Conservation (phyloP, 768 basidiomycete species). For the Terana coerulea region DNA sequence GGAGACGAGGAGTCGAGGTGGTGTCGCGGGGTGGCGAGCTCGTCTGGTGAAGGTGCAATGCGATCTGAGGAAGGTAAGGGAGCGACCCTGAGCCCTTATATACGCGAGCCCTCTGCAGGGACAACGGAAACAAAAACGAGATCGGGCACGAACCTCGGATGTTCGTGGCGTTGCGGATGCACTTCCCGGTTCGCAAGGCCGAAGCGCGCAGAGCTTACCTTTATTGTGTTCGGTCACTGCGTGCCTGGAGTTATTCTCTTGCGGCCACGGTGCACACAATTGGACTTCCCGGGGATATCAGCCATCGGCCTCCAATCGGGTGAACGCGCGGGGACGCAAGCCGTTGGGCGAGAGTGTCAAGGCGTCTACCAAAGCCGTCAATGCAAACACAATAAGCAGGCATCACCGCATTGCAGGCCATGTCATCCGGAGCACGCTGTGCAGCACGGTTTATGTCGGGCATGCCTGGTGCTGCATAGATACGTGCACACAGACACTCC, state of each 20-base stretch:
- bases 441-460: no score
- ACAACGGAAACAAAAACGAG: background rate
- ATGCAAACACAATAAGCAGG: slow-evolving; percentile 4
- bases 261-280: background rate
- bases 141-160: background rate
- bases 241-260: background rate
- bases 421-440: background rate
- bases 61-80: background rate
- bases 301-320: background rate
- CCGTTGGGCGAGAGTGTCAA: no score
- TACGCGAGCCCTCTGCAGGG: background rate
- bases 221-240: background rate
- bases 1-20: background rate
- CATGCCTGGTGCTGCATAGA: background rate
- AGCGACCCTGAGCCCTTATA: background rate
- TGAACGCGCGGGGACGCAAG: no score
- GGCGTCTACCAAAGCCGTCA: background rate
- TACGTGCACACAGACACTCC: background rate
- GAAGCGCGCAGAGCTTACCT: background rate
- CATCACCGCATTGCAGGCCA: background rate
- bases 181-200: background rate
- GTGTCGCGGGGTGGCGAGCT: background rate
- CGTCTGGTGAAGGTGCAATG: background rate
- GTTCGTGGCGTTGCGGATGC: background rate
- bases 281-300: background rate